Evolutionary conservation across 345 rosid genomes (phyloP).

Genomic region (Nephelium lappaceum): DNA sequence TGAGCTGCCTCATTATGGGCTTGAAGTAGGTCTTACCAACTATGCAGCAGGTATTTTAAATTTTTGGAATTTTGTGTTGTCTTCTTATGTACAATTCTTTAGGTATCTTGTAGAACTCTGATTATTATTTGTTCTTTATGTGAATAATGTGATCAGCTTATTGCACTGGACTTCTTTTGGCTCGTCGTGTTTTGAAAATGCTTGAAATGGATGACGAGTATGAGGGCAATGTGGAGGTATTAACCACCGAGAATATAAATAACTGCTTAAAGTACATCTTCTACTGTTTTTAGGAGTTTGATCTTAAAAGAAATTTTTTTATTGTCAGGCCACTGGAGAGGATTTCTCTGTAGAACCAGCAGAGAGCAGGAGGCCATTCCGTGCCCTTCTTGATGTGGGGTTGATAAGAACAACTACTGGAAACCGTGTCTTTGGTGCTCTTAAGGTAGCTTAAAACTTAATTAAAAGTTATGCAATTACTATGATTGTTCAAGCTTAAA

Average conservation of each 20-base stretch:
- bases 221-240: conserved; percentile 75
- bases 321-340: conserved; percentile 76
- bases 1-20: conserved; percentile 64
- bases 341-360: conserved; percentile 83
- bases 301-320: neutral
- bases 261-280: neutral
- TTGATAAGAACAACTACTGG: conserved; percentile 74
- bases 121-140: neutral
- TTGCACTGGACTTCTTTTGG: conserved; percentile 81
- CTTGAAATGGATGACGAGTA: conserved; percentile 75
- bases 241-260: no score
- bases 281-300: neutral
- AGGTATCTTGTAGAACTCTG: neutral
- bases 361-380: conserved; percentile 74
- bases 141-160: conserved; percentile 45
- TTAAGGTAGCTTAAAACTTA: conserved; percentile 45
- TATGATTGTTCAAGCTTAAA: neutral
- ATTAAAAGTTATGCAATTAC: neutral
- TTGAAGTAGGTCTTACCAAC: conserved; percentile 68
- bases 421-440: conserved; percentile 72
- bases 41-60: conserved; percentile 63
- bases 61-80: neutral
- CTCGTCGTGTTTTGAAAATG: conserved; percentile 68
- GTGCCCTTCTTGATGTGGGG: conserved; percentile 87
- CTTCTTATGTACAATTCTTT: neutral